phyloP scores from a whole-genome alignment of 805 yeast species.

The Saccharomycopsis sp. region DNA sequence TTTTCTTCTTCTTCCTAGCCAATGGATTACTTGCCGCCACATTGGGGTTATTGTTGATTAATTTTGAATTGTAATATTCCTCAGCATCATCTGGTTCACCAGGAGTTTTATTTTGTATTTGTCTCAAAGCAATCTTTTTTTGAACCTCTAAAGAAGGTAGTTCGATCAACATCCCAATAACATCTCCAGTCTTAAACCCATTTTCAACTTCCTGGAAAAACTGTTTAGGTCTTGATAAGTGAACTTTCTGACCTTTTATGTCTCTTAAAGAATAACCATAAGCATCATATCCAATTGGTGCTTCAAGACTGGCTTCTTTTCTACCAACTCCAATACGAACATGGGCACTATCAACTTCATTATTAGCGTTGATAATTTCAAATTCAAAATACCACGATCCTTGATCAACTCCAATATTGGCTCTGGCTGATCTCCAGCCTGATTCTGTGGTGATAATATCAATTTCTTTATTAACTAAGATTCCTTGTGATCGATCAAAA shows the following conservation, averaged over 20 bases:
- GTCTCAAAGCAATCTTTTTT: slow-evolving; percentile 29
- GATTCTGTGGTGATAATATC: slow-evolving; percentile 41
- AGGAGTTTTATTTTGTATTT: slow-evolving; percentile 25
- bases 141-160: slow-evolving; percentile 50
- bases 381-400: slow-evolving; percentile 80
- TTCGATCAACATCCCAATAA: slow-evolving; percentile 64
- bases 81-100: slow-evolving; percentile 18
- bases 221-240: slow-evolving; percentile 55
- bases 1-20: slow-evolving; percentile 10
- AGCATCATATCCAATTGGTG: slow-evolving; percentile 93
- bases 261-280: slow-evolving; percentile 91
- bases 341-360: slow-evolving; percentile 29
- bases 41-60: background rate
- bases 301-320: slow-evolving; percentile 81
- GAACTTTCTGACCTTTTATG: slow-evolving; percentile 61
- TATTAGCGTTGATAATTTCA: slow-evolving; percentile 37
- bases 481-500: slow-evolving; percentile 61
- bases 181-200: slow-evolving; percentile 67
- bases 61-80: slow-evolving; percentile 7
- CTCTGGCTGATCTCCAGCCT: slow-evolving; percentile 76
- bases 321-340: slow-evolving; percentile 79
- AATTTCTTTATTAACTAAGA: slow-evolving; percentile 31
- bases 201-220: slow-evolving; percentile 29
- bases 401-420: slow-evolving; percentile 65
- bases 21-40: slow-evolving; percentile 4